These are phyloP conservation scores for Phialophora chinensis DNA, from an alignment of 2,329 filamentous ascomycete species.

Conservation along the genomic window DNA sequence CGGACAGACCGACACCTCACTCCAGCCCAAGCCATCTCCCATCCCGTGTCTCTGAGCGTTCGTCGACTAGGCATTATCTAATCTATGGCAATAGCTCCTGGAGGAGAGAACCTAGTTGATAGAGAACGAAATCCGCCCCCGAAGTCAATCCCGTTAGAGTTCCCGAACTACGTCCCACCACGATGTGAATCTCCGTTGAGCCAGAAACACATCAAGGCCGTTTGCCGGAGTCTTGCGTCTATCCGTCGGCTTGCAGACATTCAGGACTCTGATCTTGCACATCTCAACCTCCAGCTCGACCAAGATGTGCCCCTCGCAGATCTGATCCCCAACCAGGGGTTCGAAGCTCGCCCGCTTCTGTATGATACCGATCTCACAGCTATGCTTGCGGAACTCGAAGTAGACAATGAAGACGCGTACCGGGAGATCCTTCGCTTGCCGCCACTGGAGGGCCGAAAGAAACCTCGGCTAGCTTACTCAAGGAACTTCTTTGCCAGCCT, in stretches of 20 bases:
- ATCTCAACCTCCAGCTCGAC: slow-evolving; percentile 51
- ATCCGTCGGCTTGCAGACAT: slow-evolving; percentile 51
- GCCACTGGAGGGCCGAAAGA: slow-evolving; percentile 52
- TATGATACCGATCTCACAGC: slow-evolving; percentile 42
- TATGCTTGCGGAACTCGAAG: slow-evolving; percentile 54
- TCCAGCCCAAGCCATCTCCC: neutral
- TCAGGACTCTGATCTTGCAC: slow-evolving; percentile 46
- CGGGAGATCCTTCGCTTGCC: slow-evolving; percentile 59
- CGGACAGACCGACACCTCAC: neutral
- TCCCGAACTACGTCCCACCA: slow-evolving; percentile 55
- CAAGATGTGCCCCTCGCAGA: slow-evolving; percentile 45
- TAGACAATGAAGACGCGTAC: slow-evolving; percentile 64
- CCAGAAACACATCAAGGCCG: slow-evolving; percentile 45
- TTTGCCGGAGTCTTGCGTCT: slow-evolving; percentile 53
- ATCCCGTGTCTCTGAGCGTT: neutral
- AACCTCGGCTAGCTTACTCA: slow-evolving; percentile 60
- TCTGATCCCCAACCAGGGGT: slow-evolving; percentile 46
- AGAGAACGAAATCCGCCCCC: slow-evolving; percentile 57
- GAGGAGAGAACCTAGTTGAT: slow-evolving; percentile 36
- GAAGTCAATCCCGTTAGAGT: slow-evolving; percentile 57
- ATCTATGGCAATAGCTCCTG: slow-evolving; percentile 22
- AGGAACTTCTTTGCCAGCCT: slow-evolving; percentile 66
- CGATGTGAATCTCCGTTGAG: slow-evolving; percentile 45
- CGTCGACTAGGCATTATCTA: slow-evolving; percentile 1
- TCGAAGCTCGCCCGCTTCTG: slow-evolving; percentile 47